Evolutionary conservation across 2,329 filamentous ascomycete species (phyloP).

Genomic region (Pyrenophora tritici-repentis): DNA sequence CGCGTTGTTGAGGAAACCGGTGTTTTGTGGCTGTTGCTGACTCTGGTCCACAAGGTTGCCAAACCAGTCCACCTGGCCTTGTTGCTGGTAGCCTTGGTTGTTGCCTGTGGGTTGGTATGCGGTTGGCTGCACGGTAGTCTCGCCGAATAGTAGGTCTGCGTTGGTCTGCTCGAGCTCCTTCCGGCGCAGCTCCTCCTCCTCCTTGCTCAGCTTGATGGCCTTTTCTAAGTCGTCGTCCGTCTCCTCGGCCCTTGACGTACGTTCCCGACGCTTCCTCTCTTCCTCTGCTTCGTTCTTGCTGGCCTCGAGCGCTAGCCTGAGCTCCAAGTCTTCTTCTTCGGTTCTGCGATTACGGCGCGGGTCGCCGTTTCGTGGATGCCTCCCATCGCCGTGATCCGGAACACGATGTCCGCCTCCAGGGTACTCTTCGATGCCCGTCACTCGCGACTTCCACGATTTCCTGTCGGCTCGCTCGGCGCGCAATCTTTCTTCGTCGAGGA

Average conservation of each 20-base stretch:
- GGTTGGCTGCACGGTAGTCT: constrained; percentile 65
- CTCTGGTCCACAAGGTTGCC: constrained; percentile 87
- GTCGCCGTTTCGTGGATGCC: constrained; percentile 47
- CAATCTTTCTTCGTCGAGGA: constrained; percentile 91
- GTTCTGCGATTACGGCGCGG: constrained; percentile 58
- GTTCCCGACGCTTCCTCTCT: constrained; percentile 72
- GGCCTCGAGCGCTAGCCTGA: constrained; percentile 86
- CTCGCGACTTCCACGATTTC: constrained; percentile 94
- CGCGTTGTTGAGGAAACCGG: constrained; percentile 69
- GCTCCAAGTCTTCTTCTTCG: constrained; percentile 85
- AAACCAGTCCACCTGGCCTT: constrained; percentile 94
- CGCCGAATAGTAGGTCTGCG: constrained; percentile 85
- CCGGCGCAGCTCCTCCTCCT: constrained; percentile 87
- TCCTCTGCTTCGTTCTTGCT: constrained; percentile 96
- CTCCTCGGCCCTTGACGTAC: constrained; percentile 49
- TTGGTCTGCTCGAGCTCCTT: constrained; percentile 87
- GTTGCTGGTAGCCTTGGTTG: constrained; percentile 98
- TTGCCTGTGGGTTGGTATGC: constrained; percentile 84
- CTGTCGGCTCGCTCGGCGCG: constrained; percentile 88
- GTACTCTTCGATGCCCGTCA: constrained; percentile 88
- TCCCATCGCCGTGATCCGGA: constrained; percentile 45
- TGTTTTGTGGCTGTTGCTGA: constrained; percentile 64
- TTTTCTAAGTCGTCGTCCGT: constrained; percentile 91
- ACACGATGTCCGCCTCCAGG: constrained; percentile 49
- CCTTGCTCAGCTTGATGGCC: constrained; percentile 91